Evolutionary conservation across 169 alveolate species (phyloP), one percentile per base, ranked within the genome.

Genomic region (Perkinsus chesapeaki): DNA sequence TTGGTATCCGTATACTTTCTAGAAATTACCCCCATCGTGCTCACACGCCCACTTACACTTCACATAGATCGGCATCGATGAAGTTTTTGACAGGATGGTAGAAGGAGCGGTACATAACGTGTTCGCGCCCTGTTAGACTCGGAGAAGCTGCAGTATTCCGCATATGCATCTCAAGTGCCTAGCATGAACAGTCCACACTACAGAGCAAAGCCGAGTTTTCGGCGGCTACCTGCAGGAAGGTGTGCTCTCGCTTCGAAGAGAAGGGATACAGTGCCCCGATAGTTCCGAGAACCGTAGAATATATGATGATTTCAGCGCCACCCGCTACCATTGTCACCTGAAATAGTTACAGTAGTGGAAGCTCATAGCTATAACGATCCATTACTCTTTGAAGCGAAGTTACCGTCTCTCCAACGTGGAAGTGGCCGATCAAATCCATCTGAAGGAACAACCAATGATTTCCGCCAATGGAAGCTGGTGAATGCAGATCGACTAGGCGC

Each of bases 31-130:
- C n/a, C n/a, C n/a, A n/a, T n/a, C 72, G 72, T 10, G 72, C 9
- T 9, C 9, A 47, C 27, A 10, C 27, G 82, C 27, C 31, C 31
- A 60, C 82, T 60, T 60, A 60, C 82, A 60, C 97, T 96, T 98
- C 99, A 92, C 99, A 98, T 60, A 99, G 95, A 94, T 99, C 99
- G 27, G 99, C 99, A 96, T 99, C 99, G 90, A 99, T 97, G 73
- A 91, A 73, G 93, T 94, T 93, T 94, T 97, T 98, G 47, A 97
- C 97, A 39, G 98, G 98, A 93, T 94, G 95, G 92, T 96, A 96
- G 93, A 95, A 96, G 73, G 98, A 96, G 73, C 98, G 97, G 95
- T 95, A 97, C 95, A 97, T 94, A 90, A 95, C 94, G 92, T 97
- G 98, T 91, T 97, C 99, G 48, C 98, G 94, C 12, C 98, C 98